Conservation (phyloP, 2,329 filamentous ascomycete species). For the Elsinoe ampelina region DNA sequence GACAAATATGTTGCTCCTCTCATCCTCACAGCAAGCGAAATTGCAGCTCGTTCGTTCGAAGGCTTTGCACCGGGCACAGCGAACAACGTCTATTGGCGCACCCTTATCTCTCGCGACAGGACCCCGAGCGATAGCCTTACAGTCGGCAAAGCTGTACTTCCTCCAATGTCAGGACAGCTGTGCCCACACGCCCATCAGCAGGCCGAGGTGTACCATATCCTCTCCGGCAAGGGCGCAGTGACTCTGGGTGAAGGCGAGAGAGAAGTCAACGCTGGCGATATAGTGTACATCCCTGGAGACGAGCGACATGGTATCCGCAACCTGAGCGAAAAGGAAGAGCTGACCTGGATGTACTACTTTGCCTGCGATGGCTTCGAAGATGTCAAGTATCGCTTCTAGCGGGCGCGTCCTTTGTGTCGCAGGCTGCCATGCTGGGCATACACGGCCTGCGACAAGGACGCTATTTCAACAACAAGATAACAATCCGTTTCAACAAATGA, state of each 20-base stretch:
- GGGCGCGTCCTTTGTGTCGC: not conserved
- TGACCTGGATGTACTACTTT: conserved; percentile 36
- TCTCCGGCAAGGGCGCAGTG: conserved; percentile 30
- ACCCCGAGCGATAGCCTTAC: conserved; percentile 31
- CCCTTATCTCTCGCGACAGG: conserved; percentile 29
- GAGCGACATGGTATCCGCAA: conserved; percentile 33
- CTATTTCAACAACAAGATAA: not conserved
- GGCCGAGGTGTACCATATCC: conserved; percentile 37
- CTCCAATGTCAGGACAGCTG: conserved; percentile 27
- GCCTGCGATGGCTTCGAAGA: conserved; percentile 31
- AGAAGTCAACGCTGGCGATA: conserved; percentile 27
- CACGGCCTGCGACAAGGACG: not conserved
- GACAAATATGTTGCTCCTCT: not conserved
- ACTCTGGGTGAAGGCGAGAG: conserved; percentile 30
- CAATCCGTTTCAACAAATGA: not conserved
- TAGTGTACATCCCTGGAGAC: conserved; percentile 36
- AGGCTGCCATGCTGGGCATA: not conserved
- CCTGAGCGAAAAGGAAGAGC: conserved; percentile 22
- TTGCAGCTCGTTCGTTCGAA: not conserved
- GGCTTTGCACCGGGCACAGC: not conserved
- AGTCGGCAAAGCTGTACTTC: conserved; percentile 31
- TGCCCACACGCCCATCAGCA: conserved; percentile 34
- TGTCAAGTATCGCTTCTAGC: conserved; percentile 31
- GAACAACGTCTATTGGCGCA: conserved; percentile 31
- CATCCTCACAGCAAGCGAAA: not conserved